phyloP scores from a whole-genome alignment of 495 filamentous ascomycete genomes.

The Penicillium manginii region DNA sequence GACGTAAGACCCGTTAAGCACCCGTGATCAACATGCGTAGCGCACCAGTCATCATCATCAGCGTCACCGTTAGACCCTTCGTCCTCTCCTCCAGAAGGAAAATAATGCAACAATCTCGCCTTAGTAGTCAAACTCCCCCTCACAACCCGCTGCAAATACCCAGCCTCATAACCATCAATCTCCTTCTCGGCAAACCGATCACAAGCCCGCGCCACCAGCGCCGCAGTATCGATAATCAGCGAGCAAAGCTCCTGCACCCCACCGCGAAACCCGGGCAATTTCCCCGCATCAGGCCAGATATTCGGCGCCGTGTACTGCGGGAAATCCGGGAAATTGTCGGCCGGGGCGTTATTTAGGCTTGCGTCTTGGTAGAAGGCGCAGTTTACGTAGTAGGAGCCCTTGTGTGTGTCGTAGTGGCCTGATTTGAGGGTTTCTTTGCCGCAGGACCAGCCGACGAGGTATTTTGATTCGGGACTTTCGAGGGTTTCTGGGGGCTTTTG shows the following conservation, averaged over 20 bases:
- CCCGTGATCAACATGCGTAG: conserved; percentile 90
- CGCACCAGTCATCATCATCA: conserved; percentile 91
- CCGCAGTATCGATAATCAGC: conserved; percentile 86
- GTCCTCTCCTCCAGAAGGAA: conserved; percentile 46
- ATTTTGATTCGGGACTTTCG: conserved; percentile 54
- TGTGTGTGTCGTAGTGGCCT: conserved; percentile 86
- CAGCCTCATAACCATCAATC: conserved; percentile 72
- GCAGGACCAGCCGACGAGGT: conserved; percentile 73
- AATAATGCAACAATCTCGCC: conserved; percentile 92
- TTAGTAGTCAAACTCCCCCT: conserved; percentile 85
- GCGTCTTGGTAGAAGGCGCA: conserved; percentile 87
- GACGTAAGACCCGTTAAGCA: conserved; percentile 93
- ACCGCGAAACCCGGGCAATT: conserved; percentile 72
- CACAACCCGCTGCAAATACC: conserved; percentile 87
- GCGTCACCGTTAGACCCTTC: conserved; percentile 15
- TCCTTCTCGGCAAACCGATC: conserved; percentile 81
- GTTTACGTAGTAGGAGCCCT: conserved; percentile 97
- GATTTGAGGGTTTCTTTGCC: conserved; percentile 93
- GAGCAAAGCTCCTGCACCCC: conserved; percentile 77
- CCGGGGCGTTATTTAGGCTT: conserved; percentile 60
- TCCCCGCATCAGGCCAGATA: conserved; percentile 74
- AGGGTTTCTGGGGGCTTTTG: conserved; percentile 42
- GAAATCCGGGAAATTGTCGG: conserved; percentile 60
- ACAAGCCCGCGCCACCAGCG: conserved; percentile 83
- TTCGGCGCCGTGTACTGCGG: conserved; percentile 73